Evolutionary conservation across 192 early-diverging fungal genomes (phyloP).

Genomic region (Lobulomyces angularis): DNA sequence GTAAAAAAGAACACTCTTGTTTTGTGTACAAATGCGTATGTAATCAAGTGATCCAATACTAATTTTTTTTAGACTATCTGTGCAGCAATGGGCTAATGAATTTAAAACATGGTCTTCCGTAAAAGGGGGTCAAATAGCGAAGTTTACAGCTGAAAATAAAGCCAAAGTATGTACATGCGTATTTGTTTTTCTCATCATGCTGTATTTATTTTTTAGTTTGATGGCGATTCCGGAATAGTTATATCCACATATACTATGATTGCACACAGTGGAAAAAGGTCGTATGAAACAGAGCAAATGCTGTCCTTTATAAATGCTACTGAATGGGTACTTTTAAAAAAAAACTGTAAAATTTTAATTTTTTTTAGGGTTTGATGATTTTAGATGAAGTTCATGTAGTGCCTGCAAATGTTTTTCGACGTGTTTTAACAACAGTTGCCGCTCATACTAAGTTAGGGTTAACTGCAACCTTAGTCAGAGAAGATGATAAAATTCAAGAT

Average conservation of each 20-base stretch:
- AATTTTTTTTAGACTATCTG: constrained; percentile 57
- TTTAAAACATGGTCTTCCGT: constrained; percentile 93
- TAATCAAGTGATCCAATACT: neutral
- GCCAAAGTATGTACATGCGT: constrained; percentile 28
- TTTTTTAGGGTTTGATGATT: constrained; percentile 75
- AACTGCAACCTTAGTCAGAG: constrained; percentile 93
- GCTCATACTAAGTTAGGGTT: constrained; percentile 94
- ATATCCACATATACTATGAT: constrained; percentile 99
- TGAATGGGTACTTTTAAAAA: constrained; percentile 96
- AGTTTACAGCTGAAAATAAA: constrained; percentile 90
- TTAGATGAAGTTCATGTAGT: constrained; percentile 99
- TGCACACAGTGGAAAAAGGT: constrained; percentile 84
- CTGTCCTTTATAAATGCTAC: constrained; percentile 76
- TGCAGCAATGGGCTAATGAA: constrained; percentile 98
- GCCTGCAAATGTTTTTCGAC: constrained; percentile 92
- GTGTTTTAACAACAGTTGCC: constrained; percentile 80
- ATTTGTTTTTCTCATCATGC: neutral
- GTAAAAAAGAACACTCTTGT: constrained; percentile 93
- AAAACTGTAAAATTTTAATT: too few species aligned
- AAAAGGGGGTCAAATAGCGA: constrained; percentile 82
- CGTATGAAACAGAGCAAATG: constrained; percentile 80
- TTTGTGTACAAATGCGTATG: constrained; percentile 67
- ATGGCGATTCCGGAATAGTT: constrained; percentile 86
- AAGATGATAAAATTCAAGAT: constrained; percentile 98
- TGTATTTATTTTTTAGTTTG: constrained; percentile 31